phyloP scores from a whole-genome alignment of 2,329 filamentous ascomycete genomes.

The Aspergillus terreus region DNA sequence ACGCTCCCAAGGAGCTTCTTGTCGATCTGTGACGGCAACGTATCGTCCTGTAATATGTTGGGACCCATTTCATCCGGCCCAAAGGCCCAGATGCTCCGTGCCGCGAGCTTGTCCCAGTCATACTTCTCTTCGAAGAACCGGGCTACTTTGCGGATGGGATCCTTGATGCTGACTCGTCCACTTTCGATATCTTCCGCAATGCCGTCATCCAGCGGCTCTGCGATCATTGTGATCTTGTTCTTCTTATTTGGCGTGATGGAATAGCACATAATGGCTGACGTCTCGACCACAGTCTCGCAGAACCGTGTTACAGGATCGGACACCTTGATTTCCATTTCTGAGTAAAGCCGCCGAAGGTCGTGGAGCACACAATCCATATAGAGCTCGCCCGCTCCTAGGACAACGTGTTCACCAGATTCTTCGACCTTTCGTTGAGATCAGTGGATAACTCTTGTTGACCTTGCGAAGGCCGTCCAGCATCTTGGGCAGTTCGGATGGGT shows the following conservation, averaged over 20 bases:
- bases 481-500: slow-evolving; percentile 94
- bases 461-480: slow-evolving; percentile 97
- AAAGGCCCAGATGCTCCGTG: slow-evolving; percentile 96
- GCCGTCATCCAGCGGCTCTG: slow-evolving; percentile 89
- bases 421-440: slow-evolving; percentile 98
- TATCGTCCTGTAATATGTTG: slow-evolving; percentile 96
- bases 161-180: slow-evolving; percentile 84
- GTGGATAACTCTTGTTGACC: slow-evolving; percentile 95
- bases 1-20: slow-evolving; percentile 84
- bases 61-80: slow-evolving; percentile 91
- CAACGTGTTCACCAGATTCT: slow-evolving; percentile 92
- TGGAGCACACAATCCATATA: slow-evolving; percentile 99
- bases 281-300: slow-evolving; percentile 96
- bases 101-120: slow-evolving; percentile 92
- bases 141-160: slow-evolving; percentile 86
- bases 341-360: slow-evolving; percentile 87
- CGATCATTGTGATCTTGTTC: slow-evolving; percentile 98
- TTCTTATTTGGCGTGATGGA: slow-evolving; percentile 98
- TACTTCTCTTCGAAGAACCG: slow-evolving; percentile 98
- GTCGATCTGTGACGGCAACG: slow-evolving; percentile 88
- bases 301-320: slow-evolving; percentile 97
- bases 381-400: slow-evolving; percentile 93
- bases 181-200: slow-evolving; percentile 93
- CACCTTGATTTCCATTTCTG: slow-evolving; percentile 98
- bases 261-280: slow-evolving; percentile 96